Evolutionary conservation across 306 rosid genomes (phyloP).

Genomic region (Arachis stenosperma): DNA sequence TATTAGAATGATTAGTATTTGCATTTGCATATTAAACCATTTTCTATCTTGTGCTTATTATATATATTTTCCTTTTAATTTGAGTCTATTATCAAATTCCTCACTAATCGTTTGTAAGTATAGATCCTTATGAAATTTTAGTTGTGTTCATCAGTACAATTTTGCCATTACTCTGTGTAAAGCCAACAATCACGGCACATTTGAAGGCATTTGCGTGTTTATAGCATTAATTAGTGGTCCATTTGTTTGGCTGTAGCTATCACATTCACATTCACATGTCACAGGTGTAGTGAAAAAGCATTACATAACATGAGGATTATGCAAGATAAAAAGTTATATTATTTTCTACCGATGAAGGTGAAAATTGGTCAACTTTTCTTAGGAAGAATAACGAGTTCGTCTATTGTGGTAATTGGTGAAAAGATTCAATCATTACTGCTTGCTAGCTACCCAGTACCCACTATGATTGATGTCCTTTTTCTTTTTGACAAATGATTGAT

Average conservation of each 20-base stretch:
- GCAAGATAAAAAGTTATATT: conserved; percentile 10
- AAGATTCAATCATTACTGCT: conserved; percentile 37
- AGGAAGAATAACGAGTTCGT: background rate
- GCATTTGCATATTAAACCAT: conserved; percentile 3
- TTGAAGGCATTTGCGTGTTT: conserved; percentile 9
- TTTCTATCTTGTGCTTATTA: conserved; percentile 7
- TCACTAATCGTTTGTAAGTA: no score
- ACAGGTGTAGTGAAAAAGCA: conserved; percentile 34
- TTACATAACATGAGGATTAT: conserved; percentile 18
- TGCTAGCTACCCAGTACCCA: background rate
- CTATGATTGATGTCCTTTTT: background rate
- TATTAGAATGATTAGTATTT: conserved; percentile 15
- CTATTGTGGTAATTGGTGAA: background rate
- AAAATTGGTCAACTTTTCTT: no score
- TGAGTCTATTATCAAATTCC: no score
- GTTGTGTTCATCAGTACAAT: no score
- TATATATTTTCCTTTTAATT: background rate
- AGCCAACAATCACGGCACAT: background rate
- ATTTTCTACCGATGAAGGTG: conserved; percentile 38
- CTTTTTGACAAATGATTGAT: background rate
- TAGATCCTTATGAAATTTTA: no score
- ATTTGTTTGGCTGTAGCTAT: conserved; percentile 29
- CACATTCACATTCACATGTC: background rate
- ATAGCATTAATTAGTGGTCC: background rate
- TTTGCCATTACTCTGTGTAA: background rate